These are phyloP conservation scores for Polytolypa hystricis DNA, from an alignment of 2,329 filamentous ascomycete species.

Conservation along the genomic window DNA sequence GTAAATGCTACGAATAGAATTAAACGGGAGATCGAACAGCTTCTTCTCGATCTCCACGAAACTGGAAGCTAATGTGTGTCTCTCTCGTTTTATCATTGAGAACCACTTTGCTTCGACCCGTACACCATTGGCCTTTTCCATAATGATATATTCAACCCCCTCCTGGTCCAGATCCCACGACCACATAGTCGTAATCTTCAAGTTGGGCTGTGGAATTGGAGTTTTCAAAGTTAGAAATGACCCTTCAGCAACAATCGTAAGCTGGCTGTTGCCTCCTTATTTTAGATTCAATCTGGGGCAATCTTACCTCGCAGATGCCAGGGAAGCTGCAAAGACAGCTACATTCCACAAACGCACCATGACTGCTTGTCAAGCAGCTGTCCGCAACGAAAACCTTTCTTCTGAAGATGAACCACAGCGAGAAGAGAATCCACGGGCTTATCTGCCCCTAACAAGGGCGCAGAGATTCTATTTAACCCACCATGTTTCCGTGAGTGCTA, in stretches of 20 bases:
- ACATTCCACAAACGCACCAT: background rate
- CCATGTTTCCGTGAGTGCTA: background rate
- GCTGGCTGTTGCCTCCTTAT: background rate
- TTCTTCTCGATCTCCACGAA: conserved; percentile 15
- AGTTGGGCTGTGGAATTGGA: background rate
- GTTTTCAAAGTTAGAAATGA: background rate
- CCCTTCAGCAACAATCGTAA: background rate
- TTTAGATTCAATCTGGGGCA: background rate
- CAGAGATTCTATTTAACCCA: background rate
- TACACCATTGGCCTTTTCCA: conserved; percentile 23
- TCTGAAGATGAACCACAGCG: too few species aligned
- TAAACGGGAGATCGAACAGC: conserved; percentile 13
- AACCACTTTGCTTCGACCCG: conserved; percentile 23
- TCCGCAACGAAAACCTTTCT: too few species aligned
- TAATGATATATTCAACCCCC: conserved; percentile 28
- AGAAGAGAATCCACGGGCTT: background rate
- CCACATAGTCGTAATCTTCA: background rate
- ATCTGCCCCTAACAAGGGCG: background rate
- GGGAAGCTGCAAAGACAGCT: background rate
- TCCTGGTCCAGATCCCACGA: background rate
- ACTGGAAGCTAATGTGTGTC: conserved; percentile 11
- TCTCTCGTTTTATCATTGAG: conserved; percentile 6
- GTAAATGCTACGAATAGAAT: conserved; percentile 16
- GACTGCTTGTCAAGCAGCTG: background rate
- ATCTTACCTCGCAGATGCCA: background rate